Conservation (phyloP, 805 yeast species). For the Starmerella vaccinii region DNA sequence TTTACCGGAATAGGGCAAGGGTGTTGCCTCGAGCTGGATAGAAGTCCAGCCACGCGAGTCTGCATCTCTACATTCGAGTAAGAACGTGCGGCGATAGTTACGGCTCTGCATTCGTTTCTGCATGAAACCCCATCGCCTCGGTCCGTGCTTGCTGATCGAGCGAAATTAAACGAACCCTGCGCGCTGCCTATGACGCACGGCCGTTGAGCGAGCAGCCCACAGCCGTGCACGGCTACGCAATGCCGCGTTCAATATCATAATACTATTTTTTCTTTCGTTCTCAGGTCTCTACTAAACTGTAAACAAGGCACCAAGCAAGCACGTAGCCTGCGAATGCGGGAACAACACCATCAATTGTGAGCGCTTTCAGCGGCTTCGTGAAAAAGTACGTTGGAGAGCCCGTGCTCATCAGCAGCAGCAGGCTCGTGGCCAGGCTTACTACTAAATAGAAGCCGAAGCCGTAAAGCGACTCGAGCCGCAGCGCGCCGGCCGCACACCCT, state of each 20-base stretch:
- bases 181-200: no score
- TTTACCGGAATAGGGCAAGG: not conserved
- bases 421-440: slow-evolving; percentile 20
- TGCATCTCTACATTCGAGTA: not conserved
- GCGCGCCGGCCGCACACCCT: slow-evolving; percentile 48
- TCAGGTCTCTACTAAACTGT: slow-evolving; percentile 20
- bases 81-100: not conserved
- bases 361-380: slow-evolving; percentile 5
- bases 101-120: not conserved
- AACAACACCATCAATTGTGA: slow-evolving; percentile 15
- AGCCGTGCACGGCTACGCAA: not conserved
- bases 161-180: not conserved
- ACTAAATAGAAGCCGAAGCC: slow-evolving; percentile 41
- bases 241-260: no score
- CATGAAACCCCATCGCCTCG: not conserved
- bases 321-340: slow-evolving; percentile 22
- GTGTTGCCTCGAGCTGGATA: not conserved
- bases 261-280: no score
- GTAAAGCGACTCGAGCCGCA: slow-evolving; percentile 40
- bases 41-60: not conserved
- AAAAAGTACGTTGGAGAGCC: slow-evolving; percentile 11
- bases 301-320: slow-evolving; percentile 24
- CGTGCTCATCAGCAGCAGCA: slow-evolving; percentile 16
- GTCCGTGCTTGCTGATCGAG: not conserved
- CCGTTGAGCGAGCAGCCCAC: no score